Percentiles rank a stretch among this genome's conserved stretches.
Conservation (phyloP, 2,329 filamentous ascomycete species). For the Thelonectria olida region DNA sequence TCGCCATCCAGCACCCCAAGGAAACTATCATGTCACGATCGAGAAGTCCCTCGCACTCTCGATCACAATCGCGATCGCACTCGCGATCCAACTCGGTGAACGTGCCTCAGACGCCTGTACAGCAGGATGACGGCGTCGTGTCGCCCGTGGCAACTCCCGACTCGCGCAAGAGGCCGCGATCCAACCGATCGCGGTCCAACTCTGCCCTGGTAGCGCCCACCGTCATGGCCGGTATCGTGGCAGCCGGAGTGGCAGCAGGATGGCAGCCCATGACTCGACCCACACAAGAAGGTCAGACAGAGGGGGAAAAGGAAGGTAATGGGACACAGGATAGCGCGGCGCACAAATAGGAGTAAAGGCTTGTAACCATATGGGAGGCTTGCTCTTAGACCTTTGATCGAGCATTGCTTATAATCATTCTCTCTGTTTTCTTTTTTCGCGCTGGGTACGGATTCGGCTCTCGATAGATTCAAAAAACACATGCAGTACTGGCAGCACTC, state of each 20-base stretch:
- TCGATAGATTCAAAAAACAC: background rate
- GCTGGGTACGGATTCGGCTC: slow-evolving; percentile 32
- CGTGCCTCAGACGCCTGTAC: slow-evolving; percentile 70
- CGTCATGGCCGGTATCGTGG: slow-evolving; percentile 86
- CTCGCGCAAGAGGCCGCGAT: slow-evolving; percentile 72
- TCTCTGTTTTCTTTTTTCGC: slow-evolving; percentile 26
- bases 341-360: slow-evolving; percentile 39
- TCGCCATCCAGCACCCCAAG: slow-evolving; percentile 78
- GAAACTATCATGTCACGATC: slow-evolving; percentile 72
- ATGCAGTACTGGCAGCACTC: background rate
- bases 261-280: slow-evolving; percentile 71
- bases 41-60: slow-evolving; percentile 69
- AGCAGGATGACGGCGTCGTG: slow-evolving; percentile 59
- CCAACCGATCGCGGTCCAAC: slow-evolving; percentile 71
- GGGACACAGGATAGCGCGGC: slow-evolving; percentile 32
- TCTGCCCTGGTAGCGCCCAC: slow-evolving; percentile 79
- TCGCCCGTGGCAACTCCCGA: slow-evolving; percentile 65
- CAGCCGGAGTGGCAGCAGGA: slow-evolving; percentile 77
- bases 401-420: slow-evolving; percentile 25
- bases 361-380: slow-evolving; percentile 27
- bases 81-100: slow-evolving; percentile 71
- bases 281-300: slow-evolving; percentile 33
- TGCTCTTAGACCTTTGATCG: slow-evolving; percentile 17
- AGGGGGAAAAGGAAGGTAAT: slow-evolving; percentile 26
- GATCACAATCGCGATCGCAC: slow-evolving; percentile 64